phyloP scores from a whole-genome alignment of 2,329 filamentous ascomycete genomes.

The Purpureocillium lavendulum region DNA sequence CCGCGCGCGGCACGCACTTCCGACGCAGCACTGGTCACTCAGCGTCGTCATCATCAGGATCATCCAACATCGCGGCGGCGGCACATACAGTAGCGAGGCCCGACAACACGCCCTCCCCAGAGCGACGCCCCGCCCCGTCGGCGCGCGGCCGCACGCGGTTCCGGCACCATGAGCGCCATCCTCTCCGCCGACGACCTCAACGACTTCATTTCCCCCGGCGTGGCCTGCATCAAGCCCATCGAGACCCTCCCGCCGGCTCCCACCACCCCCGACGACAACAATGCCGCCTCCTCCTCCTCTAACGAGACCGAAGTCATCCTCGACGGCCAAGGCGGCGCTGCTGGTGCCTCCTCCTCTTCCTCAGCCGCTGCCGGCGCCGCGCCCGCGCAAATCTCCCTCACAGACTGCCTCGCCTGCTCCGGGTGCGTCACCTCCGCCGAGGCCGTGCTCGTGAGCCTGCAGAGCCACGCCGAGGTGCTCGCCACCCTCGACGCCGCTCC shows the following conservation, averaged over 20 bases:
- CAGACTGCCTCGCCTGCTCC: constrained; percentile 94
- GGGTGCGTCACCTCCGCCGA: constrained; percentile 97
- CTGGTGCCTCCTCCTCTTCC: constrained; percentile 38
- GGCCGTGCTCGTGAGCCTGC: constrained; percentile 89
- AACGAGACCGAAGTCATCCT: constrained; percentile 81
- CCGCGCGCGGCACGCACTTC: too few relatives aligned
- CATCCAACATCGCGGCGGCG: too few relatives aligned
- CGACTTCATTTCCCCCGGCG: constrained; percentile 96
- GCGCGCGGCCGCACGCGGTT: not conserved
- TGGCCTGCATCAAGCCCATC: constrained; percentile 96
- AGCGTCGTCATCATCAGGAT: too few relatives aligned
- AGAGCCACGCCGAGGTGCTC: constrained; percentile 89
- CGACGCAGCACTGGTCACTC: too few relatives aligned
- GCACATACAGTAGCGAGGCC: too few relatives aligned
- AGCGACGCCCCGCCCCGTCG: not conserved
- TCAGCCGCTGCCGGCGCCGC: constrained; percentile 48
- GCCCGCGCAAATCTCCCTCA: constrained; percentile 88
- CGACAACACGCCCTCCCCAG: too few relatives aligned
- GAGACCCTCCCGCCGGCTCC: constrained; percentile 94
- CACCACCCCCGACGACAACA: constrained; percentile 32
- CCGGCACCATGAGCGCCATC: constrained; percentile 78
- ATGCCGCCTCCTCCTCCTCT: constrained; percentile 13
- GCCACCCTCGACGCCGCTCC: constrained; percentile 65
- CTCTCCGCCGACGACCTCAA: constrained; percentile 95
- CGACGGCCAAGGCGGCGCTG: constrained; percentile 63